Conservation (phyloP, 2,329 filamentous ascomycete genomes). For the Dactylellina drechsleri region DNA sequence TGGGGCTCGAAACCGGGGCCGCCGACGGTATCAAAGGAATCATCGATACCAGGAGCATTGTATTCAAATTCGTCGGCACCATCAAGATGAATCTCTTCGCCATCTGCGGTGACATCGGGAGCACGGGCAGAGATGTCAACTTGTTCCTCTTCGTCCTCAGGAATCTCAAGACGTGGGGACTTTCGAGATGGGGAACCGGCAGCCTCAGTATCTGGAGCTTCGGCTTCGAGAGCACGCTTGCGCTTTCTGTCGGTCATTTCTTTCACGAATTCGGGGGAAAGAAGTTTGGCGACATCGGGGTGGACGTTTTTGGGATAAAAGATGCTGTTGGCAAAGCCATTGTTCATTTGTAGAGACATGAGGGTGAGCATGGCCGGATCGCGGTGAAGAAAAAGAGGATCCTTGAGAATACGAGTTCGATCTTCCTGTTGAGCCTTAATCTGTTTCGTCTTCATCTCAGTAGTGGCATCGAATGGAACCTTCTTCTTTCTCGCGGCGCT, state of each 20-base stretch:
- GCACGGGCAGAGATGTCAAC: constrained; percentile 65
- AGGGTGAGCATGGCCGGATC: constrained; percentile 87
- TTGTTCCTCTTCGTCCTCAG: constrained; percentile 74
- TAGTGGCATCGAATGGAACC: constrained; percentile 83
- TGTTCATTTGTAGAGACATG: constrained; percentile 90
- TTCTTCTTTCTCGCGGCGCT: constrained; percentile 81
- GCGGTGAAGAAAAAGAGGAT: constrained; percentile 82
- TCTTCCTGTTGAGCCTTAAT: constrained; percentile 89
- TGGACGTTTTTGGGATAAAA: constrained; percentile 58
- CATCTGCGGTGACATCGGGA: constrained; percentile 67
- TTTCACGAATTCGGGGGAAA: constrained; percentile 85
- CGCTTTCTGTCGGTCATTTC: constrained; percentile 85
- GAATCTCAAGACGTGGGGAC: constrained; percentile 73
- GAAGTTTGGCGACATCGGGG: constrained; percentile 87
- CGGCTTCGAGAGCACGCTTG: constrained; percentile 70
- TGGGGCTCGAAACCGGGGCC: constrained; percentile 79
- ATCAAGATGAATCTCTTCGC: constrained; percentile 62
- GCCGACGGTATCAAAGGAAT: constrained; percentile 44
- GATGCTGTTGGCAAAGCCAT: constrained; percentile 77
- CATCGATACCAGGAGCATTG: constrained; percentile 29
- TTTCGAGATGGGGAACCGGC: constrained; percentile 66
- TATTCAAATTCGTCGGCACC: constrained; percentile 62
- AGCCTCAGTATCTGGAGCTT: constrained; percentile 44
- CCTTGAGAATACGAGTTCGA: constrained; percentile 84
- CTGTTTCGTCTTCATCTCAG: constrained; percentile 65